phyloP scores from a whole-genome alignment of 352 stramenopile species.

The Thraustochytrium sp. region DNA sequence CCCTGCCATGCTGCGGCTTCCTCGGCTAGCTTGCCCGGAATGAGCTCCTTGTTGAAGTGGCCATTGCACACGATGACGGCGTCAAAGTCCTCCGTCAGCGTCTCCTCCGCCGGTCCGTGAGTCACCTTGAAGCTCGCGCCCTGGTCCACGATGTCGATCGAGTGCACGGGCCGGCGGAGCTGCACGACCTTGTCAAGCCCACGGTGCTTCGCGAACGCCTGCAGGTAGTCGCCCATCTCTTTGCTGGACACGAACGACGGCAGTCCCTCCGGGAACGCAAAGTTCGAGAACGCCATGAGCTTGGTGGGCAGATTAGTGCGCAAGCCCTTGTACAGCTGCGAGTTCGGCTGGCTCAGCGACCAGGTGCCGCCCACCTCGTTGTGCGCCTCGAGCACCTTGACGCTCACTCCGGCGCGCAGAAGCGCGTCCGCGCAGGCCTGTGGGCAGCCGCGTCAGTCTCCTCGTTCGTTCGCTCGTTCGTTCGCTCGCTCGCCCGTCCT shows the following conservation, averaged over 20 bases:
- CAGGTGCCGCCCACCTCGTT: constrained; percentile 12
- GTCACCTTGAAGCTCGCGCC: neutral
- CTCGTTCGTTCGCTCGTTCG: neutral
- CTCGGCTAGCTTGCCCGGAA: constrained; percentile 53
- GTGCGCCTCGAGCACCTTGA: constrained; percentile 9
- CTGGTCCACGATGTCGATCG: constrained; percentile 46
- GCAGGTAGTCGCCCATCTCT: constrained; percentile 58
- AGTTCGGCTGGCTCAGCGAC: neutral
- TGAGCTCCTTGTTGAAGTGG: constrained; percentile 57
- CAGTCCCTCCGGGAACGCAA: constrained; percentile 52
- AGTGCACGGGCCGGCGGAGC: constrained; percentile 52
- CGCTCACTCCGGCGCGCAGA: neutral
- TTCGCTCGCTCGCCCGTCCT: neutral
- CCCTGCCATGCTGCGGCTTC: constrained; percentile 26
- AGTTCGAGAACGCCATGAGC: constrained; percentile 64
- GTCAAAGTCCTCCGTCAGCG: constrained; percentile 55
- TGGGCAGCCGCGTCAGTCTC: neutral
- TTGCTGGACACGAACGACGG: constrained; percentile 58
- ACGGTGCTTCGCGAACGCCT: constrained; percentile 55
- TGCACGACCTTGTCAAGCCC: constrained; percentile 52
- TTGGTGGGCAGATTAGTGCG: constrained; percentile 65
- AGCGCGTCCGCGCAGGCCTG: neutral
- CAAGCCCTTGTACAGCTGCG: constrained; percentile 58
- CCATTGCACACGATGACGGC: constrained; percentile 62
- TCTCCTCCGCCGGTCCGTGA: neutral